phyloP scores from a whole-genome alignment of 2,329 filamentous ascomycete species.

The Cordyceps pruinosa region DNA sequence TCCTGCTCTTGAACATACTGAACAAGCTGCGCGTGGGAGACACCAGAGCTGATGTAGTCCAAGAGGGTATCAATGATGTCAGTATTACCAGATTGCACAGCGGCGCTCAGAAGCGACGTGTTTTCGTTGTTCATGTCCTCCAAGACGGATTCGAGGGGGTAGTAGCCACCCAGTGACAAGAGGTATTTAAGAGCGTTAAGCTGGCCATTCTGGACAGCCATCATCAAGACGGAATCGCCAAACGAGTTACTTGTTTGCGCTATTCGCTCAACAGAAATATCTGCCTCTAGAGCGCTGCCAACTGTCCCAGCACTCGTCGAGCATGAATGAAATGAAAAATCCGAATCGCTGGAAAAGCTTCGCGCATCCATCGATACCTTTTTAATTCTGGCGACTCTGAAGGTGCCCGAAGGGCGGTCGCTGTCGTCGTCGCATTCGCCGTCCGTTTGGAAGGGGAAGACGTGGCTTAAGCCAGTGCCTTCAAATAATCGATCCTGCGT shows the following conservation, averaged over 20 bases:
- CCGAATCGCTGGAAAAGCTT: conserved; percentile 81
- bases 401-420: conserved; percentile 20
- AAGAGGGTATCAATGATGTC: conserved; percentile 71
- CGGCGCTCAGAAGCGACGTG: conserved; percentile 81
- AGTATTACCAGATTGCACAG: conserved; percentile 74
- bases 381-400: conserved; percentile 51
- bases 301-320: conserved; percentile 72
- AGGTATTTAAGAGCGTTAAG: conserved; percentile 71
- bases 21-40: conserved; percentile 48
- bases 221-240: conserved; percentile 84
- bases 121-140: conserved; percentile 85
- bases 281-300: conserved; percentile 69
- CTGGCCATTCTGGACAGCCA: conserved; percentile 70
- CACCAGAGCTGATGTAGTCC: conserved; percentile 56
- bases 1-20: conserved; percentile 73
- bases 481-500: conserved; percentile 46
- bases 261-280: conserved; percentile 74
- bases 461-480: conserved; percentile 64
- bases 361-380: conserved; percentile 84
- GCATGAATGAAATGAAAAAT: conserved; percentile 73
- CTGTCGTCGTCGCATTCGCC: conserved; percentile 36
- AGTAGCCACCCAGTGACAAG: conserved; percentile 69
- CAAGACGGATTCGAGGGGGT: conserved; percentile 62
- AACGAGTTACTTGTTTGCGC: conserved; percentile 61
- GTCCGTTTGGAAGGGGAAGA: conserved; percentile 74